Evolutionary conservation across 768 basidiomycete species (phyloP).

Genomic region (Peribolospora baueri): DNA sequence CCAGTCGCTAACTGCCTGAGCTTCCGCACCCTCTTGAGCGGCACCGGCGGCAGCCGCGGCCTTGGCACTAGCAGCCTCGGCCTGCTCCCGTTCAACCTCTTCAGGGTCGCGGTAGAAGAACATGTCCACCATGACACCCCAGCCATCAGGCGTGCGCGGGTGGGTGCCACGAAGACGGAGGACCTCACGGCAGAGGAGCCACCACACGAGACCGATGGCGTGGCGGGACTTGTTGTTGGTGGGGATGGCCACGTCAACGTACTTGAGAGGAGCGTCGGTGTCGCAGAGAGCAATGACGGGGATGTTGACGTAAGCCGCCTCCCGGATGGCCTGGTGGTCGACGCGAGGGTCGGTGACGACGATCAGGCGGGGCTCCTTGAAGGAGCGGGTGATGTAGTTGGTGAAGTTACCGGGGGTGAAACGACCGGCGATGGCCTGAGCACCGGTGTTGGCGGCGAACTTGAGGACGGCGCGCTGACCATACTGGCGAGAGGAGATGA

Average conservation of each 20-base stretch:
- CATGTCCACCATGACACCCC: constrained; percentile 98
- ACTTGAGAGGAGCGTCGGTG: constrained; percentile 90
- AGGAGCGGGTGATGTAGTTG: constrained; percentile 95
- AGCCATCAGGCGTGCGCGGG: constrained; percentile 70
- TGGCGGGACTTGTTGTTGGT: constrained; percentile 99
- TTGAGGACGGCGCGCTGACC: constrained; percentile 99
- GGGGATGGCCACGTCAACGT: constrained; percentile 94
- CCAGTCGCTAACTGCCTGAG: constrained; percentile 26
- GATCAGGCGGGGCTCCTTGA: constrained; percentile 98
- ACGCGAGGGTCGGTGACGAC: constrained; percentile 96
- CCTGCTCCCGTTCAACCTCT: constrained; percentile 94
- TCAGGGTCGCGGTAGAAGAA: constrained; percentile 99
- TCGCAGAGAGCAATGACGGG: constrained; percentile 98
- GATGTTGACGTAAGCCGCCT: constrained; percentile 99
- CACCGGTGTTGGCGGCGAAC: constrained; percentile 91
- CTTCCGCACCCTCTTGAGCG: constrained; percentile 24
- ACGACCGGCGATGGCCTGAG: constrained; percentile 93
- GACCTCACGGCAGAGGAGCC: constrained; percentile 89
- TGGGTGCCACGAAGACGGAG: constrained; percentile 85
- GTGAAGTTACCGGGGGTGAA: constrained; percentile 99
- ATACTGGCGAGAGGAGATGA: constrained; percentile 93
- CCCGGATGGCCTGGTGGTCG: constrained; percentile 99
- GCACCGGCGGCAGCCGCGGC: constrained; percentile 29
- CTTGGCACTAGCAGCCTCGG: constrained; percentile 76
- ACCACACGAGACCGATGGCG: constrained; percentile 91